Base-by-base conservation (phyloP, 2,329 filamentous ascomycete genomes). In the Arthrobotrys pseudoclavata region DNA sequence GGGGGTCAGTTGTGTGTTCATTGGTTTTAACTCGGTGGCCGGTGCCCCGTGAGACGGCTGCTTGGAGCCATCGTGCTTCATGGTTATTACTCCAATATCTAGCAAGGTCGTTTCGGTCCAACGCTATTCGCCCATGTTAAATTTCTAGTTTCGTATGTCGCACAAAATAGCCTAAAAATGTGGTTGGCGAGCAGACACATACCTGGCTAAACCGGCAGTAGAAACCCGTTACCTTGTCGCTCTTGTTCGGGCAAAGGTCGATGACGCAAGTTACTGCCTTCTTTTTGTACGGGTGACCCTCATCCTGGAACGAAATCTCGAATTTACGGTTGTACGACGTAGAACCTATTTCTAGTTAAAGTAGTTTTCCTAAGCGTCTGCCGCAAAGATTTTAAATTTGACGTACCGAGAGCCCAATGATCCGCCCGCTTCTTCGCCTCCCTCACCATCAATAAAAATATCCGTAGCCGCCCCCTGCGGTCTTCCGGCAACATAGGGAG, bases 131-230 rank as follows among this genome's bases (percentile, higher is more conserved):
- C 6, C 4, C 6, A n/a, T 3, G 7, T 31, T 10, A 31, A 13
- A 37, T n/a, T 15, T 15, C 15, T n/a, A 2, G 13, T 4, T 40
- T 40, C 12, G n/a, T n/a, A n/a, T n/a, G n/a, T n/a, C n/a, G n/a
- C n/a, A n/a, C n/a, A n/a, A n/a, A n/a, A n/a, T n/a, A n/a, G n/a
- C n/a, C n/a, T n/a, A n/a, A 40, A 15, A 13, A 40, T 15, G 37
- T 40, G 13, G 12, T 15, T 15, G 13, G 13, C 12, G 2, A 20
- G n/a, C n/a, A 4, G 10, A 20, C 1, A 9, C 13, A n/a, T 42
- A 60, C 55, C 20, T 60, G 55, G n/a, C 10, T 26, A n/a, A 60
- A 60, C 6, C 34, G 55, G n/a, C 55, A 60, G 22, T 60, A 60
- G n/a, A 60, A 40, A 2, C 55, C 55, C 1, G 20, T 26, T n/a